Percentiles rank a stretch among this genome's conserved stretches.
phyloP scores from a whole-genome alignment of 441 rosid genomes.

The Gossypium schwendimanii region DNA sequence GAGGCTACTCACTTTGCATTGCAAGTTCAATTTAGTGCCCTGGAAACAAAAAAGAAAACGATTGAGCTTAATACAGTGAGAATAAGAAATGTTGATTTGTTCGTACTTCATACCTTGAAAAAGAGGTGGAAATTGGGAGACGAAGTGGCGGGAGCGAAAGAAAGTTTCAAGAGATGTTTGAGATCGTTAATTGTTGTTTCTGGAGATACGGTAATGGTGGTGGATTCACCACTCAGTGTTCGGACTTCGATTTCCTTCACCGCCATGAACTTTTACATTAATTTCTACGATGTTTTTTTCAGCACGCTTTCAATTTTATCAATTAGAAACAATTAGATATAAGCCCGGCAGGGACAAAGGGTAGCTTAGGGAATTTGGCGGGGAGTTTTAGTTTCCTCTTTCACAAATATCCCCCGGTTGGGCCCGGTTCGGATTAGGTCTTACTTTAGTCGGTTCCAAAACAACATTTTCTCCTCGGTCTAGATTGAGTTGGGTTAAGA shows the following conservation, averaged over 20 bases:
- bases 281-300: not conserved
- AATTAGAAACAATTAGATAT: not conserved
- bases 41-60: conserved; percentile 16
- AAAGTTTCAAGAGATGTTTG: conserved; percentile 45
- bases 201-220: conserved; percentile 27
- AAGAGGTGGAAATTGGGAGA: conserved; percentile 70
- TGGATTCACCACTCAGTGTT: conserved; percentile 56
- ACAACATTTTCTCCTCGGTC: too few relatives aligned
- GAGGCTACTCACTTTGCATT: conserved; percentile 13
- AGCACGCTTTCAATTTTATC: not conserved
- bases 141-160: conserved; percentile 56
- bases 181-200: conserved; percentile 44
- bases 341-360: not conserved
- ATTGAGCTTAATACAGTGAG: not conserved
- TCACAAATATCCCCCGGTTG: not conserved
- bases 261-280: conserved; percentile 15
- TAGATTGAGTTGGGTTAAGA: too few relatives aligned
- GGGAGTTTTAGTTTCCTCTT: not conserved
- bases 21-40: conserved; percentile 61
- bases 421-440: too few relatives aligned
- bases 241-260: conserved; percentile 54
- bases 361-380: not conserved
- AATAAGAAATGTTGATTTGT: not conserved
- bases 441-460: too few relatives aligned
- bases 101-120: conserved; percentile 44